phyloP scores from a whole-genome alignment of 2,329 filamentous ascomycete genomes.

The Scortechinia acanthostroma region DNA sequence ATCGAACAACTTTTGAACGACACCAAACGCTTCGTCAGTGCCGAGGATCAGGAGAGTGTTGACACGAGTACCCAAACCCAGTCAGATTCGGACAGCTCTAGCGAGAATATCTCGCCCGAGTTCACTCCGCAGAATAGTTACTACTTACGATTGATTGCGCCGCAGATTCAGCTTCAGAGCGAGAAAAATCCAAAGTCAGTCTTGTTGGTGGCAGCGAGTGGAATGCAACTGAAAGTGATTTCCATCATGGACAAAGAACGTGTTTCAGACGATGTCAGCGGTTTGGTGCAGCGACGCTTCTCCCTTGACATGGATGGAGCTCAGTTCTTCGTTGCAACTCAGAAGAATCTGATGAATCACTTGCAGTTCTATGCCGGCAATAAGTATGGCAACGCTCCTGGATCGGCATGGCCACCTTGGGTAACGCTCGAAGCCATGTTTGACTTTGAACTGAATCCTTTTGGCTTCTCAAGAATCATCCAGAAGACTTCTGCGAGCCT shows the following conservation, averaged over 20 bases:
- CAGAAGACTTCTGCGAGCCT: constrained; percentile 68
- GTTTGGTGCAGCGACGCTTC: constrained; percentile 67
- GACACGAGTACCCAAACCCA: constrained; percentile 8
- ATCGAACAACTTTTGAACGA: constrained; percentile 1
- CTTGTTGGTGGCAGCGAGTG: constrained; percentile 66
- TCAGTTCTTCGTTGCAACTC: constrained; percentile 69
- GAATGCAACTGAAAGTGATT: constrained; percentile 70
- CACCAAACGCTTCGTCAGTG: neutral
- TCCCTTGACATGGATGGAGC: constrained; percentile 70
- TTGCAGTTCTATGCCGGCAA: constrained; percentile 67
- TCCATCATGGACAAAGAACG: constrained; percentile 74
- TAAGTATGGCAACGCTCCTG: constrained; percentile 60
- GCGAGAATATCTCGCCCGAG: constrained; percentile 55
- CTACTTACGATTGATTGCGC: constrained; percentile 66
- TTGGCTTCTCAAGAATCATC: constrained; percentile 68
- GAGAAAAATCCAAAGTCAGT: constrained; percentile 69
- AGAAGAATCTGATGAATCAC: constrained; percentile 59
- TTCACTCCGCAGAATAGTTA: constrained; percentile 68
- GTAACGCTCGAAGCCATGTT: constrained; percentile 73
- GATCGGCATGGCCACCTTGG: constrained; percentile 72
- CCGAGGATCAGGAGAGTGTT: constrained; percentile 1
- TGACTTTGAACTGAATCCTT: constrained; percentile 65
- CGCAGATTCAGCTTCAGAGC: constrained; percentile 70
- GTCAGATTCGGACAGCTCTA: constrained; percentile 21
- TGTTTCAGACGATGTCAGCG: constrained; percentile 66